These are phyloP conservation scores for Sporisorium reilianum DNA, from an alignment of 1,284 basidiomycete species.

Conservation along the genomic window DNA sequence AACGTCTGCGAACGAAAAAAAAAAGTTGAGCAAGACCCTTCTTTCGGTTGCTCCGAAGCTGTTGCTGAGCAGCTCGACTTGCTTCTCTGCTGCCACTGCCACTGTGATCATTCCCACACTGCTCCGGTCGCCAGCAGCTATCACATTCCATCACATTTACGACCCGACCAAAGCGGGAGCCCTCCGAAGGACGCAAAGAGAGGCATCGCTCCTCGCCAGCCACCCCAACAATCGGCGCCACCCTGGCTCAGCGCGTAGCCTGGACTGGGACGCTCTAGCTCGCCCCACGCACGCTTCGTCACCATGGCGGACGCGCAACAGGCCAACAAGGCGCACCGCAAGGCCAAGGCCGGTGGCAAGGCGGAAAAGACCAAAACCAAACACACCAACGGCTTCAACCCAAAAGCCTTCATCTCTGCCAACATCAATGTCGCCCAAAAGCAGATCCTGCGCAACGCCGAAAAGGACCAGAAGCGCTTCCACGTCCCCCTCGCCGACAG, in stretches of 20 bases:
- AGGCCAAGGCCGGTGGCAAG: constrained; percentile 62
- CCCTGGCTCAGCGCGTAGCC: not conserved
- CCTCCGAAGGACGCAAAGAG: not conserved
- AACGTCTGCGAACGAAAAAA: too few relatives aligned
- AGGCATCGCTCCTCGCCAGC: not conserved
- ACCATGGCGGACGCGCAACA: constrained; percentile 62
- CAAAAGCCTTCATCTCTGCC: constrained; percentile 89
- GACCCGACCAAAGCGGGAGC: too few relatives aligned
- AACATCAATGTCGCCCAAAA: constrained; percentile 73
- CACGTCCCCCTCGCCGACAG: constrained; percentile 96
- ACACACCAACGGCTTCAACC: constrained; percentile 78
- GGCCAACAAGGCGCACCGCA: constrained; percentile 62
- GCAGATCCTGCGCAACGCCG: constrained; percentile 89
- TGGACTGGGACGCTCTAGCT: not conserved
- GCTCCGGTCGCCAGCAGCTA: not conserved
- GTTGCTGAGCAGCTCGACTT: constrained; percentile 10
- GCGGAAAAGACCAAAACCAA: constrained; percentile 58
- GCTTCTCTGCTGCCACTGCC: not conserved
- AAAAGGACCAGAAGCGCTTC: constrained; percentile 91
- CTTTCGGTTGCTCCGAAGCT: constrained; percentile 12
- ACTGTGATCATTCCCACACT: not conserved
- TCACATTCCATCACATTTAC: not conserved
- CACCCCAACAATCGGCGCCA: not conserved
- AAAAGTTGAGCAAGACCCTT: constrained; percentile 12
- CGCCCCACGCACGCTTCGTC: not conserved